Conservation (phyloP, 2,329 filamentous ascomycete genomes). For the Cercospora beticola region DNA sequence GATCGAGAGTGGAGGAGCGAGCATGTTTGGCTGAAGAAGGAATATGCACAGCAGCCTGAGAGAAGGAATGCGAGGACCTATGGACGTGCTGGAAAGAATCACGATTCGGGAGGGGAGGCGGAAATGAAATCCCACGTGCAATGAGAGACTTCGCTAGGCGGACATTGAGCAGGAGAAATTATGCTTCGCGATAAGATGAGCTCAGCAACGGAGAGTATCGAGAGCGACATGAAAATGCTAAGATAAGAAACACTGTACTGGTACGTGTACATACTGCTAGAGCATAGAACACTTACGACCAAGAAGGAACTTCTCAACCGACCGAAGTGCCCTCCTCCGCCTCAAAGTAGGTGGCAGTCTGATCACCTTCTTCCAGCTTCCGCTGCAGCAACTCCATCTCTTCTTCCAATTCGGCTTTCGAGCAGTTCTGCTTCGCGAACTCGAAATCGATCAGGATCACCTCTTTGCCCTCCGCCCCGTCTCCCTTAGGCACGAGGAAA, state of each 20-base stretch:
- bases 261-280: constrained; percentile 3
- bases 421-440: neutral
- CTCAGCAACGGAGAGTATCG: neutral
- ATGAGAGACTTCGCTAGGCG: neutral
- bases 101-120: no score
- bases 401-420: neutral
- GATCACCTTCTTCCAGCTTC: neutral
- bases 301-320: neutral
- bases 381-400: neutral
- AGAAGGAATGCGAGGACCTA: no score
- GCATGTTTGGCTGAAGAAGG: constrained; percentile 35
- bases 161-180: neutral
- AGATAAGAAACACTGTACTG: constrained; percentile 1
- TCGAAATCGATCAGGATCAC: neutral
- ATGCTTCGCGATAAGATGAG: neutral
- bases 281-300: constrained; percentile 2
- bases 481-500: neutral
- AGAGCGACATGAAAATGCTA: neutral
- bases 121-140: neutral
- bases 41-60: neutral
- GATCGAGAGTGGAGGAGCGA: constrained; percentile 88
- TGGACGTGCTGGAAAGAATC: no score
- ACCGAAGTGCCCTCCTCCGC: neutral
- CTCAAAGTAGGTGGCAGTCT: neutral
- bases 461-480: neutral